These are phyloP conservation scores for Cordyceps cateniannulata DNA, from an alignment of 2,329 filamentous ascomycete species.

Conservation along the genomic window DNA sequence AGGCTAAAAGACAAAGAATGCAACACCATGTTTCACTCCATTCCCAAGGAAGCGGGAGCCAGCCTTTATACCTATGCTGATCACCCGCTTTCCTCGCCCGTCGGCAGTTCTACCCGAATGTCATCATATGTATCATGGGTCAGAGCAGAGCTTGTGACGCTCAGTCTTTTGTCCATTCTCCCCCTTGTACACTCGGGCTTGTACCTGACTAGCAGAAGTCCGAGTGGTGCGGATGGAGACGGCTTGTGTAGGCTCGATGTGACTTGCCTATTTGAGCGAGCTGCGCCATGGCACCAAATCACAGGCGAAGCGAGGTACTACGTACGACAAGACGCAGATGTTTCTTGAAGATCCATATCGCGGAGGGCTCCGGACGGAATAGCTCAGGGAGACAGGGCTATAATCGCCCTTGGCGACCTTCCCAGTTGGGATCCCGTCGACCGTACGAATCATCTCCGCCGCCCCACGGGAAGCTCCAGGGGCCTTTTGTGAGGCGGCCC, in stretches of 20 bases:
- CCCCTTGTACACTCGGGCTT: not conserved
- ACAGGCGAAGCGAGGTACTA: too few species aligned
- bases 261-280: not conserved
- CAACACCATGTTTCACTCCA: not conserved
- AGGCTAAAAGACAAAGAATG: not conserved
- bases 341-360: not conserved
- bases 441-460: not conserved
- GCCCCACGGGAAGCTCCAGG: constrained; percentile 4
- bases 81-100: not conserved
- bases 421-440: not conserved
- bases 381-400: not conserved
- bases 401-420: not conserved
- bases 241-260: not conserved
- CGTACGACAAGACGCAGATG: too few species aligned
- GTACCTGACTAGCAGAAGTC: not conserved
- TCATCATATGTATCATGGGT: not conserved
- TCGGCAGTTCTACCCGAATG: not conserved
- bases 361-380: too few species aligned
- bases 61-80: not conserved
- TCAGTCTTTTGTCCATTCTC: not conserved
- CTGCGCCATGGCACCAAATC: not conserved
- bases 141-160: not conserved
- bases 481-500: not conserved
- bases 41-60: not conserved
- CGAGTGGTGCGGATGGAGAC: not conserved